phyloP scores from a whole-genome alignment of 23 red algal species.

The Gracilaria vermiculophylla region DNA sequence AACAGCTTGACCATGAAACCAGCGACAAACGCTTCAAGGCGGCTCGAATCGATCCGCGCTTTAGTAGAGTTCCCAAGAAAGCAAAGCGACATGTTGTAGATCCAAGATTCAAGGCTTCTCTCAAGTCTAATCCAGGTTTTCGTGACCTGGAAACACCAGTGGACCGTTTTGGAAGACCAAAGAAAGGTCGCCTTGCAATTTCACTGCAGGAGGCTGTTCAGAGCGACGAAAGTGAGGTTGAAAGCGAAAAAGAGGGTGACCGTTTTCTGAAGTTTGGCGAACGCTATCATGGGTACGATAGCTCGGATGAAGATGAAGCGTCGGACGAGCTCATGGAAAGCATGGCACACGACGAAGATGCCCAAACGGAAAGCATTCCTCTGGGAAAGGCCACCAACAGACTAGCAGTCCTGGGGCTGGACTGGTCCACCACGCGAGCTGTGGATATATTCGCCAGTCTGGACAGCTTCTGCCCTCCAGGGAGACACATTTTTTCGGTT shows the following conservation, averaged over 20 bases:
- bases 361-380: constrained; percentile 54
- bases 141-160: constrained; percentile 29
- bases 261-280: neutral
- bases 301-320: constrained; percentile 23
- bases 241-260: neutral
- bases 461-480: constrained; percentile 66
- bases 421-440: constrained; percentile 86
- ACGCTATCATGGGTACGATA: neutral
- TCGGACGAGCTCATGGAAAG: neutral
- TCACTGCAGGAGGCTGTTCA: neutral
- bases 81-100: constrained; percentile 52
- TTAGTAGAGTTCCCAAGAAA: constrained; percentile 51
- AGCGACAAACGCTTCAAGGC: constrained; percentile 52
- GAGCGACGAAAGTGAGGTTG: neutral
- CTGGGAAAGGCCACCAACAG: constrained; percentile 74
- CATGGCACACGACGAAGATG: neutral
- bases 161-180: constrained; percentile 65
- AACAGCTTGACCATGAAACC: neutral
- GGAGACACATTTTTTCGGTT: constrained; percentile 51
- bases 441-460: constrained; percentile 84
- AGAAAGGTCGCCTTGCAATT: neutral
- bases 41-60: constrained; percentile 54
- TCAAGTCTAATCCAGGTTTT: constrained; percentile 40
- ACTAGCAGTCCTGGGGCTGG: constrained; percentile 81
- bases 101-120: constrained; percentile 41